Base-by-base conservation (phyloP, 2,329 filamentous ascomycete genomes). In the Paecilomyces fulvus region DNA sequence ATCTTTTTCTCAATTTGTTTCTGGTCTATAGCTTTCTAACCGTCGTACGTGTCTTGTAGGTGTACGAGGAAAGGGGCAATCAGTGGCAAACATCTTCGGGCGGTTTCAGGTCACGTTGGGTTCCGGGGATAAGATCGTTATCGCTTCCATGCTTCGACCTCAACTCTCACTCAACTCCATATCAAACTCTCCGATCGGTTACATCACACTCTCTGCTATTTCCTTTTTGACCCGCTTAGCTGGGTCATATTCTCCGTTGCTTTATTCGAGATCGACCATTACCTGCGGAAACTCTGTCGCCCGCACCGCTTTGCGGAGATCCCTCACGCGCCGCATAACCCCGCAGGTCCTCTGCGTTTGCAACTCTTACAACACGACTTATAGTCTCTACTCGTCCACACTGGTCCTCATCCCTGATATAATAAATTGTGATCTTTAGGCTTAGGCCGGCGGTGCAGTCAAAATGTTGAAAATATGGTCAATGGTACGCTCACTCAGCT, bases 391-490 rank as follows among this genome's bases (percentile, higher is more conserved):
- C 37, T 17, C 14, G n/a, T 17, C 37, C 37, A 7, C n/a, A n/a
- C 37, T 6, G 37, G 37, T 4, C 8, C 20, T 20, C 23, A 6
- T 49, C 10, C 21, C 25, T 23, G 20, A 28, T 49, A 23, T 23
- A n/a, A 5, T 25, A 9, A 6, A 49, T 12, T n/a, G 48, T 53
- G 17, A 30, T 11, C 50, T 17, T 52, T 1, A 28, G 50, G 28
- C 48, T 3, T 53, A 55, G 48, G 58, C 59, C 17, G 60, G 61
- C 58, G 62, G 60, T 63, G 58, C 60, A 62, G 67, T 63, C 78
- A 92, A 79, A 70, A 97, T 97, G 94, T 83, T 96, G 81, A 97
- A 97, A 80, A 96, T 97, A 80, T 97, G 92, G 94, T 95, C 91
- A 68, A 96, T 97, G 92, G 91, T 95, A 80, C 53, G 37, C 37